Conservation (phyloP, 2,329 filamentous ascomycete species). For the Xylariaceae sp. region DNA sequence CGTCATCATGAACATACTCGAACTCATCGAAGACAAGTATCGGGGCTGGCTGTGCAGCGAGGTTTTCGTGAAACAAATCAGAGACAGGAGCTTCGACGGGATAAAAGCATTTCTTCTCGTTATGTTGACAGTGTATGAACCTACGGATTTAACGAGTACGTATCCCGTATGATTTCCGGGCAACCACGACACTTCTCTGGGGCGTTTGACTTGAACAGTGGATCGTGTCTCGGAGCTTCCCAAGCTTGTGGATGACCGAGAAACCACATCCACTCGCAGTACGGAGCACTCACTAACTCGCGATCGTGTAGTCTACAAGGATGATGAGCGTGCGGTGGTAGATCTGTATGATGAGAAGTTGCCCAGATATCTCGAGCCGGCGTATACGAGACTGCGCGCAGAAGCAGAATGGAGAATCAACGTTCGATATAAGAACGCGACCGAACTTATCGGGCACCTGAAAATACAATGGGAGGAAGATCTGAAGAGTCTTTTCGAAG, state of each 20-base stretch:
- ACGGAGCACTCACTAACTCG: not conserved
- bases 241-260: too few species aligned
- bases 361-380: not conserved
- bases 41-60: not conserved
- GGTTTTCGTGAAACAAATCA: conserved; percentile 2
- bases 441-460: conserved; percentile 7
- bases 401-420: not conserved
- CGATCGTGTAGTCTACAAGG: conserved; percentile 5
- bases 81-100: not conserved
- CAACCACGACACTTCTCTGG: not conserved
- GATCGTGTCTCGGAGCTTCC: not conserved
- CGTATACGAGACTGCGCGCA: not conserved
- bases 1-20: conserved; percentile 10
- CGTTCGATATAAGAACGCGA: not conserved
- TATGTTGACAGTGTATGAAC: conserved; percentile 12
- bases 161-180: not conserved
- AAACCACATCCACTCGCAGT: not conserved
- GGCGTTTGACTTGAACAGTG: not conserved
- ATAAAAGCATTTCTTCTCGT: conserved; percentile 12
- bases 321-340: conserved; percentile 6
- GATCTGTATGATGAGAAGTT: conserved; percentile 9
- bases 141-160: conserved; percentile 4
- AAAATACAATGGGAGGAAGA: conserved; percentile 8
- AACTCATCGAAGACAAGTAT: conserved; percentile 12
- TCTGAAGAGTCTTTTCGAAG: conserved; percentile 11